phyloP scores from a whole-genome alignment of 352 stramenopile species.

The Hyaloperonospora brassicae region DNA sequence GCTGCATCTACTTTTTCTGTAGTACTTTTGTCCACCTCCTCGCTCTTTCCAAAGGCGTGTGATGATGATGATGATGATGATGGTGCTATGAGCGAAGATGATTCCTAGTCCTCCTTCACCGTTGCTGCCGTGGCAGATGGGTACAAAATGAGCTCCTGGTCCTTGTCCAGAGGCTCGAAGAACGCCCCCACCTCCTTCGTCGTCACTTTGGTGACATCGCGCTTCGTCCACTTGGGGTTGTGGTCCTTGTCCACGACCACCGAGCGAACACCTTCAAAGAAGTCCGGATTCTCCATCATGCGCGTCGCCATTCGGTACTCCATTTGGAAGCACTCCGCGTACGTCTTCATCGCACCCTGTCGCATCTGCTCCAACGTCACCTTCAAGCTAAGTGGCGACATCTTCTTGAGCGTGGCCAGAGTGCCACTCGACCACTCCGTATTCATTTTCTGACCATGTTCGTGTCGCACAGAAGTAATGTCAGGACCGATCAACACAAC shows the following conservation, averaged over 20 bases:
- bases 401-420: slow-evolving; percentile 73
- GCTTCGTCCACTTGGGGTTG: slow-evolving; percentile 86
- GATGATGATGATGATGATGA: slow-evolving; percentile 17
- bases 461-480: neutral
- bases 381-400: slow-evolving; percentile 92
- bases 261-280: slow-evolving; percentile 95
- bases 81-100: slow-evolving; percentile 10
- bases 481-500: slow-evolving; percentile 2
- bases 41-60: slow-evolving; percentile 1
- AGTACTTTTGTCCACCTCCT: no score
- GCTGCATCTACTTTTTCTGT: no score
- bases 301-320: slow-evolving; percentile 85
- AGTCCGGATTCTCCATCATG: slow-evolving; percentile 89
- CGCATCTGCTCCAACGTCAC: slow-evolving; percentile 92
- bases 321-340: slow-evolving; percentile 92
- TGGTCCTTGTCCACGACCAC: slow-evolving; percentile 95
- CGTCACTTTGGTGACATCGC: slow-evolving; percentile 50
- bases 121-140: slow-evolving; percentile 27
- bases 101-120: slow-evolving; percentile 28
- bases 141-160: slow-evolving; percentile 76
- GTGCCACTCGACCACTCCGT: slow-evolving; percentile 75
- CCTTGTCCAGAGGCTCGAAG: slow-evolving; percentile 69
- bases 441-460: slow-evolving; percentile 34
- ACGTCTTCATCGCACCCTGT: slow-evolving; percentile 73
- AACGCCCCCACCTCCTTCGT: slow-evolving; percentile 65